Evolutionary conservation across 345 rosid species (phyloP).

Genomic region (Populus simonii): DNA sequence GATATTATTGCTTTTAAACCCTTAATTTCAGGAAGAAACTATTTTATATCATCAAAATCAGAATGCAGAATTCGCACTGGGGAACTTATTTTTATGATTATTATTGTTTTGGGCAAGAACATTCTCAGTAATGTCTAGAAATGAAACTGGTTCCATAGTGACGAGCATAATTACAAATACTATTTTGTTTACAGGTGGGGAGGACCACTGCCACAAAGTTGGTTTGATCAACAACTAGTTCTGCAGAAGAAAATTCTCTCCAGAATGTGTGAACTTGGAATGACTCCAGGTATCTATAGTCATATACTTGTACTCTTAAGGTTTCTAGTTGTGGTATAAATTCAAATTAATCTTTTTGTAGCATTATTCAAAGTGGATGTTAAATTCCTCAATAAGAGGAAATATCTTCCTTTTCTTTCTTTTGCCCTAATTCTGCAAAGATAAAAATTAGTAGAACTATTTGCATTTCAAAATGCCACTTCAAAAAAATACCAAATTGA

Average conservation of each 20-base stretch:
- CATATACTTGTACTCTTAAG: neutral
- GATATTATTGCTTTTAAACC: constrained; percentile 2
- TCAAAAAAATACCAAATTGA: too few relatives aligned
- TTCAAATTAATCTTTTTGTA: neutral
- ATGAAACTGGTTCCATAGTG: too few relatives aligned
- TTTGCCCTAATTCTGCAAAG: too few relatives aligned
- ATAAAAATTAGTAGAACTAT: neutral
- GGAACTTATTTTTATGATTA: neutral
- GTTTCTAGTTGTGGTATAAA: neutral
- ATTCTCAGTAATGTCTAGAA: constrained; percentile 6
- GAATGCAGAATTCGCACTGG: too few relatives aligned
- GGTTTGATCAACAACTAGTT: constrained; percentile 54
- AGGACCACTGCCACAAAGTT: constrained; percentile 68
- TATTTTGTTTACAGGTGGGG: constrained; percentile 54
- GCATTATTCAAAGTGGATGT: too few relatives aligned
- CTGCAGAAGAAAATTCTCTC: constrained; percentile 60
- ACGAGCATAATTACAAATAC: neutral
- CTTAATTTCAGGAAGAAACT: neutral
- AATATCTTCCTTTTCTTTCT: too few relatives aligned
- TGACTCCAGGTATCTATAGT: constrained; percentile 56
- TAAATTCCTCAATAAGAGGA: too few relatives aligned
- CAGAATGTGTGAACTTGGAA: constrained; percentile 70
- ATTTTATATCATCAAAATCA: neutral
- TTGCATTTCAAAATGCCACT: neutral
- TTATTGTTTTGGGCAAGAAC: constrained; percentile 11